Percentiles rank a stretch among this genome's conserved stretches.
Evolutionary conservation across 1,139 yeast species (phyloP).

Genomic region (Scheffersomyces parashehatae): DNA sequence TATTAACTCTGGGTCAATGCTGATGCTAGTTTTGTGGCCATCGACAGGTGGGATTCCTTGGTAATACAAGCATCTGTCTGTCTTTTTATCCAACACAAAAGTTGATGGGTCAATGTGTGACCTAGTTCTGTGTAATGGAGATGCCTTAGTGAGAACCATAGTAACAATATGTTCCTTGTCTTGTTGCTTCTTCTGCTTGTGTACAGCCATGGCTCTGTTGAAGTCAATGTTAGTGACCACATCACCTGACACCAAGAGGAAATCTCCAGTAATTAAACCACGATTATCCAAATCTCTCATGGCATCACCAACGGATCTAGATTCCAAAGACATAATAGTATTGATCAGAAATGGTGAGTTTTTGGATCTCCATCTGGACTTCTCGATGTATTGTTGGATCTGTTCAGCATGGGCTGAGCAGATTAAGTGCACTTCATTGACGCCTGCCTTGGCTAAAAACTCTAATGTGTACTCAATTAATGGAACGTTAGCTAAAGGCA

Average conservation of each 20-base stretch:
- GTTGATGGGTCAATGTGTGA: conserved; percentile 80
- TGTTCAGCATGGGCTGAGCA: conserved; percentile 91
- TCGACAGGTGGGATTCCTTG: conserved; percentile 71
- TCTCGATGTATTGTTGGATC: conserved; percentile 76
- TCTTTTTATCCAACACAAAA: conserved; percentile 72
- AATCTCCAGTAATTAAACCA: conserved; percentile 87
- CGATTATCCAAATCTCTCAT: conserved; percentile 93
- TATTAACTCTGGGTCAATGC: conserved; percentile 81
- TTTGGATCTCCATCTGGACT: conserved; percentile 75
- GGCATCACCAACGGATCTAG: conserved; percentile 93
- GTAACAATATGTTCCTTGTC: conserved; percentile 93
- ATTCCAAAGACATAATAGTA: conserved; percentile 82
- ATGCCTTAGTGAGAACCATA: conserved; percentile 86
- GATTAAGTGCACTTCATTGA: conserved; percentile 84
- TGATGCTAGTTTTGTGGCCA: conserved; percentile 49
- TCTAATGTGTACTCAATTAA: conserved; percentile 92
- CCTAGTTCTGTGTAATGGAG: conserved; percentile 83
- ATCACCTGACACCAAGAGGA: conserved; percentile 87
- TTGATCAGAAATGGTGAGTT: conserved; percentile 79
- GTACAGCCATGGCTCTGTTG: conserved; percentile 68
- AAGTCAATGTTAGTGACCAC: conserved; percentile 90
- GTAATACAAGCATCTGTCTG: conserved; percentile 78
- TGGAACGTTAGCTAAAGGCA: conserved; percentile 92
- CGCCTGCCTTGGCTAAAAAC: conserved; percentile 88
- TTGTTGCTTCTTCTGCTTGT: conserved; percentile 62